phyloP scores from a whole-genome alignment of 257 asterid genomes.

The Thymus quinquecostatus region DNA sequence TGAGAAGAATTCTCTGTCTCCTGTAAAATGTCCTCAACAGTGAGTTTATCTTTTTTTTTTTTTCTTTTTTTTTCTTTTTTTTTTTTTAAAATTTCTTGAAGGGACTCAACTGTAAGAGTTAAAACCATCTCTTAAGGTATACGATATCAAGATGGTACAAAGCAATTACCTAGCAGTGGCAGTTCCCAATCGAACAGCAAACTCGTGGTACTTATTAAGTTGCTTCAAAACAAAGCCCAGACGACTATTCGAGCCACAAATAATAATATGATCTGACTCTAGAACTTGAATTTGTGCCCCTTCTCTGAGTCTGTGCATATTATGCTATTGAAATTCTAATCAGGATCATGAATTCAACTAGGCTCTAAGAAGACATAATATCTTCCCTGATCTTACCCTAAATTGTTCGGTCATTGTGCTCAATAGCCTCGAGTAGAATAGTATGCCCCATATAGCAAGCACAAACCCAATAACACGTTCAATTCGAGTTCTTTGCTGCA shows the following conservation, averaged over 20 bases:
- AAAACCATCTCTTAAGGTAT: constrained; percentile 17
- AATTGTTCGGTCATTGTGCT: constrained; percentile 99
- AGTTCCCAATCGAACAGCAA: constrained; percentile 88
- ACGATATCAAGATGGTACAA: background rate
- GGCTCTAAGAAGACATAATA: constrained; percentile 33
- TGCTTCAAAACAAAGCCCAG: constrained; percentile 85
- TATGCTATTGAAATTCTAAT: constrained; percentile 58
- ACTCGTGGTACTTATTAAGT: constrained; percentile 90
- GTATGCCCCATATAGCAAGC: constrained; percentile 98
- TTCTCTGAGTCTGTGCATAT: constrained; percentile 91
- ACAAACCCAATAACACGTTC: constrained; percentile 90
- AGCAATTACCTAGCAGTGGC: constrained; percentile 82
- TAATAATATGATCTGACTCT: constrained; percentile 87
- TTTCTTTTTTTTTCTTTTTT: no score
- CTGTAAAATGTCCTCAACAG: constrained; percentile 46
- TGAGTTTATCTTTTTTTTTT: constrained; percentile 7
- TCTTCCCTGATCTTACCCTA: constrained; percentile 62
- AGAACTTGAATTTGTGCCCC: constrained; percentile 94
- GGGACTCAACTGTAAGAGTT: constrained; percentile 27
- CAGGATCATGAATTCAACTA: constrained; percentile 36
- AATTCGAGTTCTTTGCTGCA: constrained; percentile 96
- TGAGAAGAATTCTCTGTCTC: constrained; percentile 87
- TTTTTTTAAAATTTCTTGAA: no score
- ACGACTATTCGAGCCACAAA: constrained; percentile 89
- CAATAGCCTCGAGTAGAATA: constrained; percentile 88